Base-by-base conservation (phyloP, 2,329 filamentous ascomycete genomes). In the Clarireedia homoeocarpa region DNA sequence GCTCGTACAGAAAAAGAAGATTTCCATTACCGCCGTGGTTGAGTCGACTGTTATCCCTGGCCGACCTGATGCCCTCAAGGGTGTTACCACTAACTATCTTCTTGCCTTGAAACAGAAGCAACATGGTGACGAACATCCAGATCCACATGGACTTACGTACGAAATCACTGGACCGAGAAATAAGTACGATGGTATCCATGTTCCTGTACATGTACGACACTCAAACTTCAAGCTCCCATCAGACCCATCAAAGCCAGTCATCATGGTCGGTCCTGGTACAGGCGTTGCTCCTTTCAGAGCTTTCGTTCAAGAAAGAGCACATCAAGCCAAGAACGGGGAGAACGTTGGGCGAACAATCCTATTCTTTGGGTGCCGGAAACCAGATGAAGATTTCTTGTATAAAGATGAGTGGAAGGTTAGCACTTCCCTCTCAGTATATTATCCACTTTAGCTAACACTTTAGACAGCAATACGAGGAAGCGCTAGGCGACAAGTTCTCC, bases 161-260 rank as follows among this genome's bases (percentile, higher is more conserved):
- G 81, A 90, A 56, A 87, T 97, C 64, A 86, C 74, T 49, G 94
- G 94, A 12, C 94, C 94, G 15, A 84, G 94, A 67, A 95, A 96
- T 80, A 97, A 95, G 75, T 99, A 97, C 72, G 89, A 96, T 67
- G 92, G 92, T 59, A 86, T 96, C 59, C 91, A 95, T 69, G 86
- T 97, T 24, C 94, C 94, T 3, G 89, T 99, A 14, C 94, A 99
- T 70, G 85, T 99, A 58, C 89, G 94, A 62, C 92, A 96, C 75
- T 97, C 94, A 62, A 99, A 97, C 77, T 99, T 99, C 83, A 97
- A 97, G 77, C 83, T 99, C 30, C 94, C 94, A 7, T 96, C 94
- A 15, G 91, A 99, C 67, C 91, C 94, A 4, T 83, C 87, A 49
- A 95, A 95, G 74, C 94, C 94, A 30, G 78, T 99, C 65, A 95